These are phyloP conservation scores for Fusarium praegraminearum DNA, from an alignment of 2,329 filamentous ascomycete species.

Conservation along the genomic window DNA sequence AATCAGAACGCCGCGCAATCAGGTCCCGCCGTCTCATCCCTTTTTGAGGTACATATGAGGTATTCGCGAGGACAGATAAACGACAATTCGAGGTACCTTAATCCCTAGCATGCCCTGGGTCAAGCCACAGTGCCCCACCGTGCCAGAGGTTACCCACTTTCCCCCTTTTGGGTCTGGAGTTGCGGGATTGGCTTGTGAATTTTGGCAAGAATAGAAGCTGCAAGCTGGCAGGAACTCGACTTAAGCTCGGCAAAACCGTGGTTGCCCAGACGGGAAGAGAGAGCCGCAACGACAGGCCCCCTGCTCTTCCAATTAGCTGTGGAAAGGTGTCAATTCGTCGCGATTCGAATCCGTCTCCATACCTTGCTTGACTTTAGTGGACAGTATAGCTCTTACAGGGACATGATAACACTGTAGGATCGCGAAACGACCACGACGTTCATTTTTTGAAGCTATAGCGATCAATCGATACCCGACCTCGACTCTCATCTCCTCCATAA, in stretches of 20 bases:
- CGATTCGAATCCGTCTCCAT: slow-evolving; percentile 26
- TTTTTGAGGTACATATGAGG: slow-evolving; percentile 28
- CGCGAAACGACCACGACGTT: slow-evolving; percentile 32
- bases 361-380: slow-evolving; percentile 19
- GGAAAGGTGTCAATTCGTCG: slow-evolving; percentile 51
- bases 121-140: slow-evolving; percentile 28
- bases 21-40: slow-evolving; percentile 41
- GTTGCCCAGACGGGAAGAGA: slow-evolving; percentile 24
- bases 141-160: slow-evolving; percentile 25
- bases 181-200: slow-evolving; percentile 39
- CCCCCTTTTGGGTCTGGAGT: slow-evolving; percentile 36
- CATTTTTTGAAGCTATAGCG: slow-evolving; percentile 21
- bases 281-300: not conserved
- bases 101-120: slow-evolving; percentile 19
- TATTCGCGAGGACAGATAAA: slow-evolving; percentile 40
- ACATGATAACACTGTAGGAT: slow-evolving; percentile 27
- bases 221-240: slow-evolving; percentile 37
- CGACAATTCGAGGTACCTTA: slow-evolving; percentile 23
- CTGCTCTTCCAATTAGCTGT: slow-evolving; percentile 31
- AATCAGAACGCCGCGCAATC: slow-evolving; percentile 37
- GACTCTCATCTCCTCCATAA: slow-evolving; percentile 24
- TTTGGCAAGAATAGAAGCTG: slow-evolving; percentile 19
- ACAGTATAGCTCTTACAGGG: slow-evolving; percentile 38
- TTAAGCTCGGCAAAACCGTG: slow-evolving; percentile 42
- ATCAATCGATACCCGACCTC: slow-evolving; percentile 16